phyloP scores from a whole-genome alignment of 345 rosid species.

The Citrus reticulata region DNA sequence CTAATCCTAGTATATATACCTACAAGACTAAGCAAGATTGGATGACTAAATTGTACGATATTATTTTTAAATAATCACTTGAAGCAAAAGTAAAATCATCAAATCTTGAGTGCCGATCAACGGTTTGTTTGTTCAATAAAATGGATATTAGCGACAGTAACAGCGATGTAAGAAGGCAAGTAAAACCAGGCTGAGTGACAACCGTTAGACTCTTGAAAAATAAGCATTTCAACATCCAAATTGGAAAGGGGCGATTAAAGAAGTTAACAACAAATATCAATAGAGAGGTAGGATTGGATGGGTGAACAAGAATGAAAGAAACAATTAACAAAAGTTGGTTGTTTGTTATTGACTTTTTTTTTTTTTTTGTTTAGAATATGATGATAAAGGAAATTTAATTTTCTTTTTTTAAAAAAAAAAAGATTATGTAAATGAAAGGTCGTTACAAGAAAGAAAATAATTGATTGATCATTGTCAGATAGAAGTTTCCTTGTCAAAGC shows the following conservation, averaged over 20 bases:
- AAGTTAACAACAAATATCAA: not conserved
- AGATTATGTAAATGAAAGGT: not conserved
- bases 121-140: not conserved
- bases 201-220: constrained; percentile 22
- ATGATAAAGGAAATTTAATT: not conserved
- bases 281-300: constrained; percentile 22
- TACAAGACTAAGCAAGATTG: not conserved
- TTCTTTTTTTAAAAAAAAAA: too few relatives aligned
- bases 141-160: not conserved
- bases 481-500: constrained; percentile 17
- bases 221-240: constrained; percentile 14
- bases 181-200: not conserved
- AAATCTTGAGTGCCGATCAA: not conserved
- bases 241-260: not conserved
- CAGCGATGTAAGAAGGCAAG: not conserved
- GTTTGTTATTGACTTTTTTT: constrained; percentile 45
- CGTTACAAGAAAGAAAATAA: not conserved
- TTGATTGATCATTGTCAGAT: not conserved
- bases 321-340: constrained; percentile 32
- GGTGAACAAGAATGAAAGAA: constrained; percentile 40
- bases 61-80: constrained; percentile 4
- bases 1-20: not conserved
- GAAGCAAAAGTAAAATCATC: constrained; percentile 6
- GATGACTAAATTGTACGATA: not conserved
- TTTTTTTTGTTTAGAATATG: constrained; percentile 8